A percentile compares a stretch with the other conserved stretches of the same genome.
These are phyloP conservation scores for Geotrichum aggregatum DNA, from an alignment of 1,139 yeast species.

Conservation along the genomic window DNA sequence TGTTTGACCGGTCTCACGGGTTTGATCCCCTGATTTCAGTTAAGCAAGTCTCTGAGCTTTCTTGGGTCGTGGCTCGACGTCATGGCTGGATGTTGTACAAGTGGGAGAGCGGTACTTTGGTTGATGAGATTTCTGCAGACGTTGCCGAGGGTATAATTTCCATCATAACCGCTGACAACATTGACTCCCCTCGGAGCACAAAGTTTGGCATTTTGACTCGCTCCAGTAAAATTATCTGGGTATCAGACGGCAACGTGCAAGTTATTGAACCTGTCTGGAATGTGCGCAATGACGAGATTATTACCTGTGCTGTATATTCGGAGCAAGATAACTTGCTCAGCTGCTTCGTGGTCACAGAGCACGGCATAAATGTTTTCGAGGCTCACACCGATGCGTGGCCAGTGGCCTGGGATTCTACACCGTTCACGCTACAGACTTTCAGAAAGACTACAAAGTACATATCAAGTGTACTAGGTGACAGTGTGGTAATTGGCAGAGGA, in stretches of 20 bases:
- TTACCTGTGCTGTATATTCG: conserved; percentile 16
- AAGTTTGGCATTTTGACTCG: conserved; percentile 27
- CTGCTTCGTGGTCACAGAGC: conserved; percentile 18
- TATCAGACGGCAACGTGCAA: conserved; percentile 26
- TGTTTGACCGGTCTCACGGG: conserved; percentile 22
- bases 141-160: conserved; percentile 23
- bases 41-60: conserved; percentile 23
- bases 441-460: conserved; percentile 18
- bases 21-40: conserved; percentile 23
- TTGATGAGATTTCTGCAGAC: conserved; percentile 27
- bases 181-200: conserved; percentile 8
- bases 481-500: conserved; percentile 23
- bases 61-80: conserved; percentile 28
- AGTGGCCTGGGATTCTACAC: conserved; percentile 21
- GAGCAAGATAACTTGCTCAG: conserved; percentile 13
- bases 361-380: conserved; percentile 15
- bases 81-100: conserved; percentile 29
- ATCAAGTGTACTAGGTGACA: conserved; percentile 22
- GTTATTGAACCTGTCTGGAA: conserved; percentile 27
- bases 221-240: conserved; percentile 28
- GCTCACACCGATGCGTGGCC: conserved; percentile 7
- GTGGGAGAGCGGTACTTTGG: conserved; percentile 26
- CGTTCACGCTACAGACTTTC: conserved; percentile 18
- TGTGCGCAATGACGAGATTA: conserved; percentile 15
- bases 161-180: conserved; percentile 17